Base-by-base conservation (phyloP, 2,329 filamentous ascomycete genomes). In the Esteya vermicola region DNA sequence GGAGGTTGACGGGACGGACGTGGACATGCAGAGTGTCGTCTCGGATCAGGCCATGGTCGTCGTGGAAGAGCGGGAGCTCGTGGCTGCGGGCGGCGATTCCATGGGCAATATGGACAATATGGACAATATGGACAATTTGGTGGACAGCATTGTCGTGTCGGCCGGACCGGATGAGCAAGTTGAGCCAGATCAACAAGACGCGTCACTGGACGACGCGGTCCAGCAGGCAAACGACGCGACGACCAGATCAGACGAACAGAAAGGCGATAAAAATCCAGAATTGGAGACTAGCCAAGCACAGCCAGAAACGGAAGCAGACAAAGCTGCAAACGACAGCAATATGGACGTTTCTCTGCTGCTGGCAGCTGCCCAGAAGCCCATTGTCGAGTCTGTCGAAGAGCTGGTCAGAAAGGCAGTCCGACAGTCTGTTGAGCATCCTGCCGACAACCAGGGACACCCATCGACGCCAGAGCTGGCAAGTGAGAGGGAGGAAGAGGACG, bases 11-110 rank as follows among this genome's bases (percentile, higher is more conserved):
- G 43, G 20, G 4, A 41, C 33, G 2, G 44, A 48, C 23, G 22
- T 47, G 4, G 45, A 47, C 12, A 48, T 47, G 45, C 37, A 38
- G 14, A 48, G 44, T 22, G 16, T 39, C 2, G 27, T 19, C 5
- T 44, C 46, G 26, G 42, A 41, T 16, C 26, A 35, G 23, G 19
- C 18, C n/a, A 35, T 12, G 13, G 25, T 20, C 8, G 32, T 21
- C 13, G 6, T 35, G 31, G 9, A n/a, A n/a, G n/a, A n/a, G n/a
- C n/a, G n/a, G n/a, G n/a, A 27, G 9, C n/a, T 25, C 21, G 12
- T n/a, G 23, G 35, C 4, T 8, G 34, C n/a, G 13, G 25, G 20
- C 7, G 19, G n/a, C 32, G 32, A 16, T 6, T 9, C 28, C 12
- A n/a, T 25, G 5, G 28, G n/a, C 6, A 14, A 10, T n/a, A n/a